phyloP scores from a whole-genome alignment of 768 basidiomycete genomes.

The Infundibulicybe gibba region DNA sequence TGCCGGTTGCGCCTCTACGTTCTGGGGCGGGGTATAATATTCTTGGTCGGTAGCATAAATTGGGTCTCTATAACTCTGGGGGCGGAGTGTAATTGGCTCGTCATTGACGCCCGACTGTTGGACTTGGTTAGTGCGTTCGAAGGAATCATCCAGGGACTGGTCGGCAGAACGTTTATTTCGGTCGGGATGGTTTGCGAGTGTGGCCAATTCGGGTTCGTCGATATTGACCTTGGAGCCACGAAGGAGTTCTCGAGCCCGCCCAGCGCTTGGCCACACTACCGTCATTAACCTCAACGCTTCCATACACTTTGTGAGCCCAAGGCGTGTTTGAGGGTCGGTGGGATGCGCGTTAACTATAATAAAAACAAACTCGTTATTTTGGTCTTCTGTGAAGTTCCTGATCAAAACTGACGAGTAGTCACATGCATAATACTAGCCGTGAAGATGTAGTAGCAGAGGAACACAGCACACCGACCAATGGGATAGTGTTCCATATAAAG shows the following conservation, averaged over 20 bases:
- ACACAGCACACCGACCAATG: slow-evolving; percentile 60
- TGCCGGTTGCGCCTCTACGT: background rate
- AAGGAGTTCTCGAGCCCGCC: slow-evolving; percentile 69
- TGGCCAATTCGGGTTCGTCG: slow-evolving; percentile 14
- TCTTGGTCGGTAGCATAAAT: background rate
- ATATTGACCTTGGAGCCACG: slow-evolving; percentile 52
- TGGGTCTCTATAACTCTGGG: slow-evolving; percentile 2
- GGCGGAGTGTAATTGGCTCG: background rate
- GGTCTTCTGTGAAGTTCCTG: background rate
- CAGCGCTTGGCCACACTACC: slow-evolving; percentile 73
- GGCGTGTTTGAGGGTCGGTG: slow-evolving; percentile 63
- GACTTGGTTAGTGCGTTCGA: slow-evolving; percentile 3
- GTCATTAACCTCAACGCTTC: slow-evolving; percentile 63
- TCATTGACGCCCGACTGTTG: background rate
- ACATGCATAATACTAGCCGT: slow-evolving; percentile 80
- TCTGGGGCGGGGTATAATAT: background rate
- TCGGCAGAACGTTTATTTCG: slow-evolving; percentile 62
- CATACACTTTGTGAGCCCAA: slow-evolving; percentile 66
- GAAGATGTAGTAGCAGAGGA: slow-evolving; percentile 77
- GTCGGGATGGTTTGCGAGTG: slow-evolving; percentile 21
- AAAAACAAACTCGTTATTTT: slow-evolving; percentile 4
- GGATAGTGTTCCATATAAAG: slow-evolving; percentile 62
- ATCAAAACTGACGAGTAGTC: slow-evolving; percentile 51
- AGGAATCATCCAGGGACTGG: slow-evolving; percentile 37
- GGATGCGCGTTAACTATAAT: slow-evolving; percentile 57